phyloP scores from a whole-genome alignment of 345 rosid genomes.

The Camelina hispida region DNA sequence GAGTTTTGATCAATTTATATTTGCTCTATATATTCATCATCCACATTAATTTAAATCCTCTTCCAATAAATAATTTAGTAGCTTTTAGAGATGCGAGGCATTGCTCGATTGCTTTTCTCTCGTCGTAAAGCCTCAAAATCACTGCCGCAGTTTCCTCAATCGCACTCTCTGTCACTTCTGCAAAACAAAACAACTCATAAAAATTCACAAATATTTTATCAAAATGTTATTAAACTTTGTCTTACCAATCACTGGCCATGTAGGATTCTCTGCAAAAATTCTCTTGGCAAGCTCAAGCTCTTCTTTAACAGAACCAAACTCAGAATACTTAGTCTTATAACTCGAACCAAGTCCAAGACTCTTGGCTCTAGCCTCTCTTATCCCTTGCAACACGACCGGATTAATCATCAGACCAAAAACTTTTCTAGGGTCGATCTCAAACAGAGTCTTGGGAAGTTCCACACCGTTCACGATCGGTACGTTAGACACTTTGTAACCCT shows the following conservation, averaged over 20 bases:
- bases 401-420: constrained; percentile 78
- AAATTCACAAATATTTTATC: neutral
- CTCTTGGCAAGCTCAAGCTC: constrained; percentile 71
- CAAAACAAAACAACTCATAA: constrained; percentile 36
- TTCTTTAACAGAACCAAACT: constrained; percentile 69
- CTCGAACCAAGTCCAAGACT: constrained; percentile 64
- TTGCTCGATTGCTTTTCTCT: constrained; percentile 64
- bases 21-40: constrained; percentile 31
- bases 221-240: neutral
- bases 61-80: constrained; percentile 44
- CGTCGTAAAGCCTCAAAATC: constrained; percentile 73
- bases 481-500: constrained; percentile 86
- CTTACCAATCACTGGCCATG: constrained; percentile 87
- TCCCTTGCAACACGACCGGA: constrained; percentile 72
- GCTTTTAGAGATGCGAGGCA: constrained; percentile 80
- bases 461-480: constrained; percentile 82
- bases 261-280: constrained; percentile 75
- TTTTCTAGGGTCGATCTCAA: constrained; percentile 68
- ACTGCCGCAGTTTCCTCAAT: constrained; percentile 92
- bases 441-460: constrained; percentile 65
- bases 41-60: neutral
- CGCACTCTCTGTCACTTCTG: constrained; percentile 95
- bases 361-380: constrained; percentile 76
- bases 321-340: constrained; percentile 65
- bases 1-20: constrained; percentile 16